phyloP scores from a whole-genome alignment of 2,329 filamentous ascomycete species.

The Endocalyx cinctus region DNA sequence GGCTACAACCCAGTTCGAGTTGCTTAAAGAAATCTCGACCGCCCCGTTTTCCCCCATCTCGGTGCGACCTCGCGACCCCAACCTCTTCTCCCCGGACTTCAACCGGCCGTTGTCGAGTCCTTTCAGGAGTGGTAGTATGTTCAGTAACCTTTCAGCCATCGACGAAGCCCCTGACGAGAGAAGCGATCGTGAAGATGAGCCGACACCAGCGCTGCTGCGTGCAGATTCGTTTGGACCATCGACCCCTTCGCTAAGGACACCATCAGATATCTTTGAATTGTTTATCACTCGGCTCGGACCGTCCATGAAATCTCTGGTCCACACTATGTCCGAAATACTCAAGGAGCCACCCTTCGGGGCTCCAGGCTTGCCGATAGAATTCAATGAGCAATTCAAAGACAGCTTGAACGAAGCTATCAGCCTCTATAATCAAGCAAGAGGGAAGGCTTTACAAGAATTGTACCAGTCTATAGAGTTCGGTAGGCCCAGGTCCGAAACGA shows the following conservation, averaged over 20 bases:
- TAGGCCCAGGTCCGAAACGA: conserved; percentile 62
- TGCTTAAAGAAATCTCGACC: conserved; percentile 61
- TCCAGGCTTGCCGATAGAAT: conserved; percentile 62
- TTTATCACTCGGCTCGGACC: conserved; percentile 88
- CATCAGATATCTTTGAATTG: conserved; percentile 83
- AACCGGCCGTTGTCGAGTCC: conserved; percentile 16
- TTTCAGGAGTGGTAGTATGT: conserved; percentile 34
- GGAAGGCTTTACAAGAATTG: conserved; percentile 69
- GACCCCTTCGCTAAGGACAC: conserved; percentile 43
- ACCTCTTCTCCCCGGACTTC: conserved; percentile 26
- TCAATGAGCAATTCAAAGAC: conserved; percentile 74
- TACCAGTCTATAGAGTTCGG: conserved; percentile 76
- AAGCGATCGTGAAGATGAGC: conserved; percentile 41
- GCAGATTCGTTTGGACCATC: conserved; percentile 13
- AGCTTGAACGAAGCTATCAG: conserved; percentile 77
- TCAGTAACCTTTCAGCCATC: conserved; percentile 52
- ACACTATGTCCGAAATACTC: conserved; percentile 82
- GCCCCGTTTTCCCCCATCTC: no score
- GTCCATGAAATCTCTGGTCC: conserved; percentile 93
- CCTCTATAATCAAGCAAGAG: conserved; percentile 72
- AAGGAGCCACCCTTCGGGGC: conserved; percentile 79
- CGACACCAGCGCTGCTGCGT: conserved; percentile 9
- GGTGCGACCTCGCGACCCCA: conserved; percentile 27
- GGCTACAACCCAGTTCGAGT: conserved; percentile 79
- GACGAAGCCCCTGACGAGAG: conserved; percentile 58